phyloP scores from a whole-genome alignment of 2,329 filamentous ascomycete species.

The Sclerotinia spermophila region DNA sequence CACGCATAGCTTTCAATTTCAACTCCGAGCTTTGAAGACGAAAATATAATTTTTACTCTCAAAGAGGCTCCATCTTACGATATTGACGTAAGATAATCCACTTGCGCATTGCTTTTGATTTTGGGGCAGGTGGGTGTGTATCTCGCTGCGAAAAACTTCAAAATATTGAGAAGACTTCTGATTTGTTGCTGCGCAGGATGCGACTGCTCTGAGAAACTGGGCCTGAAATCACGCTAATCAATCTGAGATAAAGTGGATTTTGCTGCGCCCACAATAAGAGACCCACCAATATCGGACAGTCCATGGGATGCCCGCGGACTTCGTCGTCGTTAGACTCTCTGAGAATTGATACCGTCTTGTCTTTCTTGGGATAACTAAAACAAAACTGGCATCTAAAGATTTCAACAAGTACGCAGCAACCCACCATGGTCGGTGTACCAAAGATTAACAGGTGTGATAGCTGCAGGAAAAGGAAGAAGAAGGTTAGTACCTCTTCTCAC shows the following conservation, averaged over 20 bases:
- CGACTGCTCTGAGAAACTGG: background rate
- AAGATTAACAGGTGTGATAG: constrained; percentile 24
- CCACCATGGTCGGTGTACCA: constrained; percentile 22
- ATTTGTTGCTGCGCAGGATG: constrained; percentile 10
- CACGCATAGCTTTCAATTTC: background rate
- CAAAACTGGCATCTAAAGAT: background rate
- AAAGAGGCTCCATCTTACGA: background rate
- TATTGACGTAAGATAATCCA: background rate
- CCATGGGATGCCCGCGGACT: background rate
- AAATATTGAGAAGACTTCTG: background rate
- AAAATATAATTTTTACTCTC: too few species aligned
- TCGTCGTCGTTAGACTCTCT: too few species aligned
- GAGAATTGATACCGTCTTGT: too few species aligned
- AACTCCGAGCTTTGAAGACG: too few species aligned
- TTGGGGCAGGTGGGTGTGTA: background rate
- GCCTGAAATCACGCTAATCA: background rate
- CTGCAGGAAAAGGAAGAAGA: constrained; percentile 27
- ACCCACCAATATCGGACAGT: background rate
- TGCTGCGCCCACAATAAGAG: background rate
- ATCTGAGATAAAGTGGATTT: background rate
- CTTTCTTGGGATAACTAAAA: background rate
- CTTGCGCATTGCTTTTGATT: background rate
- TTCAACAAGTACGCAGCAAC: background rate
- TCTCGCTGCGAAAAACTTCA: background rate
- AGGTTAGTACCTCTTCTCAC: constrained; percentile 14